Percentiles rank a stretch among this genome's conserved stretches.
Conservation (phyloP, 2,329 filamentous ascomycete species). For the Trichophyton mentagrophytes region DNA sequence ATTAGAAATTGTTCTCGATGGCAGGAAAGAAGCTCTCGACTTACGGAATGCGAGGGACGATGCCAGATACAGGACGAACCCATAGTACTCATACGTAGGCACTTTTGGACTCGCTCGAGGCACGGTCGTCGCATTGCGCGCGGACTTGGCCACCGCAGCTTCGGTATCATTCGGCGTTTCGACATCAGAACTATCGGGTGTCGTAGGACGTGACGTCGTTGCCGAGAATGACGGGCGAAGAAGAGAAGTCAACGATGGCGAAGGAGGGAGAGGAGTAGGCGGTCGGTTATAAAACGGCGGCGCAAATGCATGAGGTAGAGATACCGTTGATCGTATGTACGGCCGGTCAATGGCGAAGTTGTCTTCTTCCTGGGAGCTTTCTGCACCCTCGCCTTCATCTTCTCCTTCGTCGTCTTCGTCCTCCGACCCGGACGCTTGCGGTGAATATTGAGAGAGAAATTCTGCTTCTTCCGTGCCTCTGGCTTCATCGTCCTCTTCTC, state of each 20-base stretch:
- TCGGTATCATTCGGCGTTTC: slow-evolving; percentile 53
- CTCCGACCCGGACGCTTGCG: slow-evolving; percentile 8
- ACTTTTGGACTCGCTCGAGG: slow-evolving; percentile 82
- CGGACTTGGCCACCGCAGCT: slow-evolving; percentile 48
- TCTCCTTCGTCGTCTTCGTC: slow-evolving; percentile 10
- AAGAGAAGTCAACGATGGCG: slow-evolving; percentile 81
- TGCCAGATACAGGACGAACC: slow-evolving; percentile 90
- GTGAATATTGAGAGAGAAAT: slow-evolving; percentile 33
- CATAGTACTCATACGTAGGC: slow-evolving; percentile 99
- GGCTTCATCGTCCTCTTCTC: slow-evolving; percentile 17
- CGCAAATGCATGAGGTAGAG: slow-evolving; percentile 41
- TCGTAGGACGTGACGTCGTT: slow-evolving; percentile 73
- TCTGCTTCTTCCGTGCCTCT: slow-evolving; percentile 26
- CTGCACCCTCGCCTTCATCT: slow-evolving; percentile 13
- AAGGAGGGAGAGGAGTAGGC: slow-evolving; percentile 86
- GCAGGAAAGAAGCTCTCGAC: slow-evolving; percentile 33
- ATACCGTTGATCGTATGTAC: slow-evolving; percentile 30
- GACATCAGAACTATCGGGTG: slow-evolving; percentile 80
- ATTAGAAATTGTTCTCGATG: not conserved
- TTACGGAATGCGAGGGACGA: slow-evolving; percentile 67
- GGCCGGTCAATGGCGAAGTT: slow-evolving; percentile 24
- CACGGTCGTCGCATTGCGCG: slow-evolving; percentile 49
- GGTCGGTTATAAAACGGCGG: slow-evolving; percentile 96
- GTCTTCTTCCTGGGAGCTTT: slow-evolving; percentile 17
- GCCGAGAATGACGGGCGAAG: slow-evolving; percentile 57